Evolutionary conservation across 2,329 filamentous ascomycete genomes (phyloP), one percentile per base, ranked within the genome.

Genomic region (Ceratocystis colombiana): DNA sequence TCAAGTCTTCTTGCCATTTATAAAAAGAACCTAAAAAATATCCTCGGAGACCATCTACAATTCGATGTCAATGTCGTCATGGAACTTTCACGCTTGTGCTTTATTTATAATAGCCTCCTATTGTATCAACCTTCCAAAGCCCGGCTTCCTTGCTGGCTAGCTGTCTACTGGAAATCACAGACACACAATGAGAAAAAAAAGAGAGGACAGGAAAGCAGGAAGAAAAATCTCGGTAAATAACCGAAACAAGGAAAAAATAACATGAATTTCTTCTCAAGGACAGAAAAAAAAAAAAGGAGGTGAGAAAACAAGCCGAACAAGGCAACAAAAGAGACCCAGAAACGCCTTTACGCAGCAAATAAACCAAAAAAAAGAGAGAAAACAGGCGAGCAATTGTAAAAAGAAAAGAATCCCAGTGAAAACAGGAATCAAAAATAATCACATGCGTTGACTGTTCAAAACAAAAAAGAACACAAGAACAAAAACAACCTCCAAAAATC

Each of bases 171-270:
- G 10, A 41, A 53, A 53, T 20, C 10, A 25, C 48, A 8, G 7
- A 53, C 50, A 25, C 50, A 25, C 50, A 25, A 8, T 55, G 25
- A 28, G 22, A 17, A 37, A 33, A 59, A 28, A 15, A 17, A 37
- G 8, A 37, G 12, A 8, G n/a, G 33, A 59, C 33, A 41, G 12
- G 10, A 41, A 41, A 41, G 37, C 10, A 41, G 12, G 37, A 41
- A 28, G 5, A 20, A 30, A 59, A 37, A 59, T 37, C n/a, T 59
- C 55, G 55, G 55, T 59, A 59, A 59, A 59, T 59, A 59, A 37
- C 55, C 55, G 55, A 59, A 59, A 59, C 30, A 22, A 37, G 46
- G 22, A 53, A 37, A 37, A 37, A 33, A 33, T 33, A 59, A 59
- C 4, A 15, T n/a, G 20, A 37, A 33, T 59, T 59, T 30, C 8